A percentile compares a stretch with the other conserved stretches of the same genome.
phyloP scores from a whole-genome alignment of 2,329 filamentous ascomycete species.

The Drechslerella coelobrocha region DNA sequence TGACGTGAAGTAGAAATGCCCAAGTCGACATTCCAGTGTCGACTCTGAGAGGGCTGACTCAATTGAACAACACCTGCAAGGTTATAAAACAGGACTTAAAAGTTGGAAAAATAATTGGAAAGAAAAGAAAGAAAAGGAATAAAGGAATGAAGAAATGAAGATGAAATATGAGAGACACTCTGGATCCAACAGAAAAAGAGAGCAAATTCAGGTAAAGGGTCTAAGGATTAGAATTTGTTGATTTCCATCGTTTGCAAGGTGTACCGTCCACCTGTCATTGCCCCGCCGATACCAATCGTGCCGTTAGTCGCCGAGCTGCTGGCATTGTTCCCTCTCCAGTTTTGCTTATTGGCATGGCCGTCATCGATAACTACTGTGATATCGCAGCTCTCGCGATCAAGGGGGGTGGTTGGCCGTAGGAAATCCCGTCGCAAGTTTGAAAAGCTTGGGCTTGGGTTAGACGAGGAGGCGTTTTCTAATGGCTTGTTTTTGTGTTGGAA shows the following conservation, averaged over 20 bases:
- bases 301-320: constrained; percentile 16
- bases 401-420: constrained; percentile 7
- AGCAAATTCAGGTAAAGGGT: not conserved
- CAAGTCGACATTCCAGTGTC: constrained; percentile 44
- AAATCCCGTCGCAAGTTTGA: constrained; percentile 6
- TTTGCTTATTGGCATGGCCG: constrained; percentile 12
- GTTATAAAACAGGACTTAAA: constrained; percentile 2
- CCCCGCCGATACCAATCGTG: constrained; percentile 33
- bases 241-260: constrained; percentile 48
- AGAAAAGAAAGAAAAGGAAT: constrained; percentile 1
- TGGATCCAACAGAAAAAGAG: too few relatives aligned
- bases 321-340: constrained; percentile 28
- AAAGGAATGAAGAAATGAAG: not conserved
- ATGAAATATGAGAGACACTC: not conserved
- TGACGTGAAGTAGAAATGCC: constrained; percentile 41
- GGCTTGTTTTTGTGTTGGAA: constrained; percentile 46
- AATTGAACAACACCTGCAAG: not conserved
- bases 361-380: constrained; percentile 43
- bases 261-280: constrained; percentile 48
- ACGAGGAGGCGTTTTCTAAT: constrained; percentile 6
- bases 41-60: constrained; percentile 1
- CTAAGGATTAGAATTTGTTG: constrained; percentile 36
- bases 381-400: constrained; percentile 44
- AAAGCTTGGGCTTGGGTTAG: constrained; percentile 16
- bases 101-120: not conserved